Conservation (phyloP, 176 grass and related monocot species). For the Rhipidocladum racemiflorum region DNA sequence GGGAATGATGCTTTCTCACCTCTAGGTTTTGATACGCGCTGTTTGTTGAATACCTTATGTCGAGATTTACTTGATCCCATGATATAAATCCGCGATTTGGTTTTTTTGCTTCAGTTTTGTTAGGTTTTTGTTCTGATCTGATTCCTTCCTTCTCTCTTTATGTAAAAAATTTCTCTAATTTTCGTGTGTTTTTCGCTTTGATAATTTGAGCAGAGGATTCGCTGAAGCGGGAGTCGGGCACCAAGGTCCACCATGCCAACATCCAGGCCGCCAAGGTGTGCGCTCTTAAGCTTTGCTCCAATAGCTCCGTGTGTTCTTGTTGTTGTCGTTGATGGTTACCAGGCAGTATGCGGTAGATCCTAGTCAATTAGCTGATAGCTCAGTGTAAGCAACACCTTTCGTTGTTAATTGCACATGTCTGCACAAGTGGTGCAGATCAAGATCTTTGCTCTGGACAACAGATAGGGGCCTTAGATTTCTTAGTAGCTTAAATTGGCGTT, state of each 20-base stretch:
- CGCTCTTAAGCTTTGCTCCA: neutral
- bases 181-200: slow-evolving; percentile 11
- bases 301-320: neutral
- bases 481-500: neutral
- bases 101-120: neutral
- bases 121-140: slow-evolving; percentile 12
- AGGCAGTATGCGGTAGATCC: neutral
- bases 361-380: neutral
- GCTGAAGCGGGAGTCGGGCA: slow-evolving; percentile 82
- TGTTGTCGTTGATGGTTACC: neutral
- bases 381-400: neutral
- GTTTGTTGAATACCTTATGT: neutral
- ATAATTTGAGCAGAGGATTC: slow-evolving; percentile 74
- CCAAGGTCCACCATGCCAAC: slow-evolving; percentile 81
- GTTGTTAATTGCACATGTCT: neutral
- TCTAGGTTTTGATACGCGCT: slow-evolving; percentile 4
- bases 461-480: neutral
- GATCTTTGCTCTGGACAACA: neutral
- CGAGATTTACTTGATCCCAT: neutral
- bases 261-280: slow-evolving; percentile 92
- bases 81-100: neutral
- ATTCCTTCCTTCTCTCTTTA: neutral
- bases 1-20: neutral
- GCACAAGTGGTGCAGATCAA: neutral
- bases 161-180: neutral